A percentile compares a stretch with the other conserved stretches of the same genome.
Conservation (phyloP, 371 early-diverging fungal species). For the Coelomomyces lativittatus region DNA sequence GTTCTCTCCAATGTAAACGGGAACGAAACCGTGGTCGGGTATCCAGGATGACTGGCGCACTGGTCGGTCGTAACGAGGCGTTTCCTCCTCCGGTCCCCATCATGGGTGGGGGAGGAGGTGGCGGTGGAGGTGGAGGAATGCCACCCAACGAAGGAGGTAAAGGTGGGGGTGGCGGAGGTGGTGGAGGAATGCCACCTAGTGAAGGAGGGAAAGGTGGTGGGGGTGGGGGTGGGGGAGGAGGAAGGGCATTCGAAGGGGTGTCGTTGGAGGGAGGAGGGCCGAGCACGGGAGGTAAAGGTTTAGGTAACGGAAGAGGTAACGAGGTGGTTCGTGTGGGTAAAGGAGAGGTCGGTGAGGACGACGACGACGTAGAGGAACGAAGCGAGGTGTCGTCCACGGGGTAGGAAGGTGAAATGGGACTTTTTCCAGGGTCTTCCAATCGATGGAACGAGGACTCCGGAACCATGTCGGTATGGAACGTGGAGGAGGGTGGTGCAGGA, state of each 20-base stretch:
- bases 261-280: neutral
- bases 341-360: too few relatives aligned
- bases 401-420: too few relatives aligned
- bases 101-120: conserved; percentile 1
- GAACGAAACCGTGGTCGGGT: conserved; percentile 6
- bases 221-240: conserved; percentile 2
- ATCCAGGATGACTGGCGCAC: conserved; percentile 6
- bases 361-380: too few relatives aligned
- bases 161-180: conserved; percentile 1
- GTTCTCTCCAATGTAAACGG: conserved; percentile 25
- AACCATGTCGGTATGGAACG: too few relatives aligned
- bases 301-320: neutral
- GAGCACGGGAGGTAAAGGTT: conserved; percentile 1
- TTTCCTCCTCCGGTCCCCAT: neutral
- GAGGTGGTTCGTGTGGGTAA: too few relatives aligned
- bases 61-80: neutral
- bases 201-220: conserved; percentile 1
- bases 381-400: too few relatives aligned
- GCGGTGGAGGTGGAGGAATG: conserved; percentile 1
- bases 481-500: too few relatives aligned
- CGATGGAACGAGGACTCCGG: too few relatives aligned
- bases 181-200: neutral
- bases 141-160: neutral
- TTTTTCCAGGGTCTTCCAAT: too few relatives aligned
- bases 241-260: neutral